A percentile compares a stretch with the other conserved stretches of the same genome.
Evolutionary conservation across 192 early-diverging fungal species (phyloP).

Genomic region (Coemansia sp.): DNA sequence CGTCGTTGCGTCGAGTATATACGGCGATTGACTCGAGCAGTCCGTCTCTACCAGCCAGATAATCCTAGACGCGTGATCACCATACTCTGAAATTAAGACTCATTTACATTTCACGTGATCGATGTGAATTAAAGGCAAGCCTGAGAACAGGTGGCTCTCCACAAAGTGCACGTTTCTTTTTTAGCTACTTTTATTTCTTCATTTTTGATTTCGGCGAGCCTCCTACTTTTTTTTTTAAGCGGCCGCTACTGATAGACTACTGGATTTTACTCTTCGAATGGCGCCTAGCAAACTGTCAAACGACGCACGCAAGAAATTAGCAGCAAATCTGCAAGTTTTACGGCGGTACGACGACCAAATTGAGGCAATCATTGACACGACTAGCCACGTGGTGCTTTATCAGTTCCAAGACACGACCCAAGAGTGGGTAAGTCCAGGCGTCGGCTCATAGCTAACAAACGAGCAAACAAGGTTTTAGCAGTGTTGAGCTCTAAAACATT

Average conservation of each 20-base stretch:
- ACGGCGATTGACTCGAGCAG: neutral
- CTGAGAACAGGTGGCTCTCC: neutral
- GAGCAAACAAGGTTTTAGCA: neutral
- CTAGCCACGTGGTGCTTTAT: slow-evolving; percentile 87
- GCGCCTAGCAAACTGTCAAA: slow-evolving; percentile 41
- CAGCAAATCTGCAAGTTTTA: slow-evolving; percentile 77
- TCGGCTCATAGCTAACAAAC: neutral
- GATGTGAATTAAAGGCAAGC: neutral
- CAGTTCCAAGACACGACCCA: slow-evolving; percentile 68
- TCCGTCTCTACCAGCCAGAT: neutral
- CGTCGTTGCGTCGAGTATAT: neutral
- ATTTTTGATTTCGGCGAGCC: neutral
- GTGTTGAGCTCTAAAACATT: neutral
- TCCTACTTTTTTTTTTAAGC: neutral
- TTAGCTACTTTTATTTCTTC: neutral
- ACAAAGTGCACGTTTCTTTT: neutral
- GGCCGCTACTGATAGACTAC: neutral
- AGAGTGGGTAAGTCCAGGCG: slow-evolving; percentile 69
- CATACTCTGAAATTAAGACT: neutral
- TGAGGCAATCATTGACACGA: slow-evolving; percentile 75
- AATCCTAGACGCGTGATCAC: neutral
- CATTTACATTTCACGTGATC: neutral
- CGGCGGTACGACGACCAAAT: slow-evolving; percentile 79
- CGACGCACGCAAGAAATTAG: slow-evolving; percentile 50
- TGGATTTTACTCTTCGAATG: slow-evolving; percentile 15